Percentiles rank a stretch among this genome's conserved stretches.
Conservation (phyloP, 495 filamentous ascomycete genomes). For the Penicillium salamii region DNA sequence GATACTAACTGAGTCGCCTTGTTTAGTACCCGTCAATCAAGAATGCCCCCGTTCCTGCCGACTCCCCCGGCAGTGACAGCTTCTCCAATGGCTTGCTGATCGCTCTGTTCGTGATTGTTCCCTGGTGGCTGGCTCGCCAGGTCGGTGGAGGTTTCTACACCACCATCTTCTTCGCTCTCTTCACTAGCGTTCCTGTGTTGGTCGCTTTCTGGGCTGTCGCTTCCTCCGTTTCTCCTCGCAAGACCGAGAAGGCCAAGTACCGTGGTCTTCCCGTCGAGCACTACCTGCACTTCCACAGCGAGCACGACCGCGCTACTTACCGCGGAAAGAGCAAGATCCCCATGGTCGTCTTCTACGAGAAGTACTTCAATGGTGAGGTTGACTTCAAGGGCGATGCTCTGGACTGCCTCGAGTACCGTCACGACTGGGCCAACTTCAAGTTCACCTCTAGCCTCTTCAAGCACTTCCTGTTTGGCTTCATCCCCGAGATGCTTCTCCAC, state of each 20-base stretch:
- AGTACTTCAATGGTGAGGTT: slow-evolving; percentile 83
- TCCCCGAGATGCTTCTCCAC: slow-evolving; percentile 67
- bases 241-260: slow-evolving; percentile 56
- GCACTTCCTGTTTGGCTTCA: slow-evolving; percentile 66
- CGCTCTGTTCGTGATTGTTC: slow-evolving; percentile 46
- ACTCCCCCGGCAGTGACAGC: slow-evolving; percentile 54
- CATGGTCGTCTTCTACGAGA: slow-evolving; percentile 84
- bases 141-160: slow-evolving; percentile 55
- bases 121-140: slow-evolving; percentile 53
- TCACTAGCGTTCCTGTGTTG: slow-evolving; percentile 57
- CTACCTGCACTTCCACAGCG: slow-evolving; percentile 81
- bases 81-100: slow-evolving; percentile 59
- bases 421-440: slow-evolving; percentile 80
- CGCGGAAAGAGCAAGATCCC: slow-evolving; percentile 76
- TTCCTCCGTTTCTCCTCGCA: slow-evolving; percentile 56
- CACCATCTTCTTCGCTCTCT: slow-evolving; percentile 54
- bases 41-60: slow-evolving; percentile 63
- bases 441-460: slow-evolving; percentile 64
- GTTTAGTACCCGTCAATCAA: slow-evolving; percentile 60
- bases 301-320: slow-evolving; percentile 68
- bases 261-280: slow-evolving; percentile 79
- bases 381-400: slow-evolving; percentile 82
- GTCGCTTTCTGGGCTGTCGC: slow-evolving; percentile 57
- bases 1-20: slow-evolving; percentile 1
- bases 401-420: slow-evolving; percentile 77